Percentiles rank a stretch among this genome's conserved stretches.
Evolutionary conservation across 1,284 basidiomycete genomes (phyloP).

Genomic region (Fistulina hepatica): DNA sequence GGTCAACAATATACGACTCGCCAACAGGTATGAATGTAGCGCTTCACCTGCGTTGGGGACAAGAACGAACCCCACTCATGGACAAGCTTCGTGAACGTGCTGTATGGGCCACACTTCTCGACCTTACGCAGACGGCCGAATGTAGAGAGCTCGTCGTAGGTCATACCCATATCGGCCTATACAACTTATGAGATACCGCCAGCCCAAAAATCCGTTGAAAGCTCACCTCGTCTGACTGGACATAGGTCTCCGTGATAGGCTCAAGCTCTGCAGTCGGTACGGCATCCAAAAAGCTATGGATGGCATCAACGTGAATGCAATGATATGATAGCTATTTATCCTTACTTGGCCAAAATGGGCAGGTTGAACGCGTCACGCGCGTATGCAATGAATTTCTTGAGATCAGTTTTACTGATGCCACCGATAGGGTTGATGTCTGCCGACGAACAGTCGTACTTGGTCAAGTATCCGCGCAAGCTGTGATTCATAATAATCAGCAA

Average conservation of each 20-base stretch:
- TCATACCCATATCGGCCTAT: conserved; percentile 97
- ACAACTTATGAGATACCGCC: neutral
- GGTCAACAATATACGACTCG: neutral
- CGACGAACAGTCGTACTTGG: conserved; percentile 92
- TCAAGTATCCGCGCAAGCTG: conserved; percentile 91
- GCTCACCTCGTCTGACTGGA: conserved; percentile 89
- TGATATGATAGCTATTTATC: conserved; percentile 1
- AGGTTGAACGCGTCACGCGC: conserved; percentile 73
- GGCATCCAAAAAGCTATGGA: conserved; percentile 77
- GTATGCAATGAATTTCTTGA: conserved; percentile 92
- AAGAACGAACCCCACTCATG: conserved; percentile 84
- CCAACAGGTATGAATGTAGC: neutral
- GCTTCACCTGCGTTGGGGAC: conserved; percentile 65
- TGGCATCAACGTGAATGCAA: conserved; percentile 1
- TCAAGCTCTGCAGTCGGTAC: conserved; percentile 95
- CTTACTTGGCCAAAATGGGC: conserved; percentile 71
- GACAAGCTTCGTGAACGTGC: conserved; percentile 90
- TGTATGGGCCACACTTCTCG: conserved; percentile 95
- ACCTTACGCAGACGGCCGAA: conserved; percentile 93
- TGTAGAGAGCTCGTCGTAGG: conserved; percentile 92
- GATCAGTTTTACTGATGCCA: conserved; percentile 93
- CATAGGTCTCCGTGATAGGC: conserved; percentile 87
- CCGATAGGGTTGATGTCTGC: conserved; percentile 99
- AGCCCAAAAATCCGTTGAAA: neutral
- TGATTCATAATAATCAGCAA: conserved; percentile 1